phyloP scores from a whole-genome alignment of 108 stramenopile species.

The Nitzschia sp. region DNA sequence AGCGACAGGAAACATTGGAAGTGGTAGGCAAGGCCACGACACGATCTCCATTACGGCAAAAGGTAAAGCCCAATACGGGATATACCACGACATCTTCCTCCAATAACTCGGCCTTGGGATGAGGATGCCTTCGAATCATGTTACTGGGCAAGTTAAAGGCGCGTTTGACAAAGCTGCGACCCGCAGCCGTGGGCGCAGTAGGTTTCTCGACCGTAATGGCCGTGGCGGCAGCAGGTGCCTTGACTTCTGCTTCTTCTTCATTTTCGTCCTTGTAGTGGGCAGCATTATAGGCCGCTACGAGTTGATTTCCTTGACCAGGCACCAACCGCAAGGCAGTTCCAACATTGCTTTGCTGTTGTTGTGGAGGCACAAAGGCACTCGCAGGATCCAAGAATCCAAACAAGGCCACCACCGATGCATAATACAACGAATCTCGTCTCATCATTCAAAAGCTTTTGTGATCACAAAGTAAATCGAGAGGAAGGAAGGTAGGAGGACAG shows the following conservation, averaged over 20 bases:
- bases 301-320: slow-evolving; percentile 34
- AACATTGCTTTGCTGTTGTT: no score
- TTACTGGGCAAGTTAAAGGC: slow-evolving; percentile 7
- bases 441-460: no score
- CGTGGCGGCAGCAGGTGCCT: not conserved
- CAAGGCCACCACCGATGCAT: not conserved
- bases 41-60: slow-evolving; percentile 3
- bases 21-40: slow-evolving; percentile 27
- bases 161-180: slow-evolving; percentile 10
- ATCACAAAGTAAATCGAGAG: no score
- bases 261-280: slow-evolving; percentile 1
- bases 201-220: not conserved
- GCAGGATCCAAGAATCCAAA: not conserved
- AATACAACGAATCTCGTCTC: not conserved
- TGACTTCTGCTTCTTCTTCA: not conserved
- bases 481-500: no score
- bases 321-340: slow-evolving; percentile 9
- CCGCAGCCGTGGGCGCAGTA: not conserved
- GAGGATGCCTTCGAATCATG: slow-evolving; percentile 5
- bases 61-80: slow-evolving; percentile 36
- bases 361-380: not conserved
- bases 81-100: slow-evolving; percentile 28
- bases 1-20: slow-evolving; percentile 17
- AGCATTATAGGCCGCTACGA: slow-evolving; percentile 40
- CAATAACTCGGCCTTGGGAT: slow-evolving; percentile 10